Base-by-base conservation (phyloP, 2,329 filamentous ascomycete species). In the Cladophialophora carrionii region DNA sequence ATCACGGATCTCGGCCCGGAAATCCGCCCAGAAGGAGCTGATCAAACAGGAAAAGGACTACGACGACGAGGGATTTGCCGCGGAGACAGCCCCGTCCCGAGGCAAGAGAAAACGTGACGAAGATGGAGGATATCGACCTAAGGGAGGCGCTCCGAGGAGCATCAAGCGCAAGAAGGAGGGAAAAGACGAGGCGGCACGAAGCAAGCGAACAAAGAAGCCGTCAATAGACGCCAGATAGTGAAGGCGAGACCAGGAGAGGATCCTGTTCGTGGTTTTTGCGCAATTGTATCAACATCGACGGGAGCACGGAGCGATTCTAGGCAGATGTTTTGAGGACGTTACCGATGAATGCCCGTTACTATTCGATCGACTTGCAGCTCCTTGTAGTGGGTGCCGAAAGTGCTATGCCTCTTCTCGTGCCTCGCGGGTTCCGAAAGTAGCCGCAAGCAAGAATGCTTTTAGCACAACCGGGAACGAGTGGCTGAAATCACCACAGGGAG, bases 21-120 rank as follows among this genome's bases (percentile, higher is more conserved):
- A 75, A 29, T 74, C 76, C 1, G 73, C 73, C 6, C 55, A 64
- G 34, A 69, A 70, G 51, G 62, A 59, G 32, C 34, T 60, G 10
- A 46, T 68, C 17, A 74, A 77, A 62, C 67, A 70, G 34, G 76
- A 76, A 67, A 76, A 81, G 34, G 66, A 74, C 37, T 76, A 79
- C 60, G 79, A 81, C 56, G 79, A 81, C 12, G 79, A 81, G 62
- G 77, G 77, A 5, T 73, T 76, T 58, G 67, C 77, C 22, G 64
- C 76, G 43, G 79, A 81, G n/a, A 63, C 70, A n/a, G 61, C 53
- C 7, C 41, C 61, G 9, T 69, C 68, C n/a, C 80, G 78, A 65
- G 75, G 74, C 37, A 82, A 82, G 69, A 77, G 80, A 69, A 81
- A 81, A 72, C 76, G 80, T 41, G 80, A 81, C 54, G 79, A 81